Percentiles rank a stretch among this genome's conserved stretches.
Conservation (phyloP, 495 filamentous ascomycete species). For the Letharia lupina region DNA sequence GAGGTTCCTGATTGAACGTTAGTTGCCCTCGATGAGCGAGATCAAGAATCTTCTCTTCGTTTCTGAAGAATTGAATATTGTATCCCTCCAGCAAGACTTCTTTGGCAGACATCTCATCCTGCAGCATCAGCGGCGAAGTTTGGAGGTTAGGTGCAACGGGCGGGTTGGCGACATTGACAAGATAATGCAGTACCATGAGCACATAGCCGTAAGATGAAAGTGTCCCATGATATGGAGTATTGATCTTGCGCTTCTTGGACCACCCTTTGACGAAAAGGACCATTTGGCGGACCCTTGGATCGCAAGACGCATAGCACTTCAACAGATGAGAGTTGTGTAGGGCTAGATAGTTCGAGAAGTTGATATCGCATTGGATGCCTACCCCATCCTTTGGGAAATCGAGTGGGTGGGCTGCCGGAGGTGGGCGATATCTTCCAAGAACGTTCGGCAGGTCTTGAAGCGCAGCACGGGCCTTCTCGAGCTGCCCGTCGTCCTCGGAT, state of each 20-base stretch:
- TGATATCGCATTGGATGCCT: constrained; percentile 76
- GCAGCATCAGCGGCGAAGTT: constrained; percentile 23
- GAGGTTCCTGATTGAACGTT: constrained; percentile 49
- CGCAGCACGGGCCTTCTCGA: constrained; percentile 6
- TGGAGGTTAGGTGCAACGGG: constrained; percentile 78
- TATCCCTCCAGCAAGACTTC: constrained; percentile 41
- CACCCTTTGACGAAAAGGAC: constrained; percentile 76
- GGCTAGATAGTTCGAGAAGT: constrained; percentile 69
- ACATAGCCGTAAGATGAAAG: constrained; percentile 82
- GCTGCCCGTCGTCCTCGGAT: background rate
- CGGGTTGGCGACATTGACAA: constrained; percentile 66
- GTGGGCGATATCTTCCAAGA: constrained; percentile 21
- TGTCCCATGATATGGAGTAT: constrained; percentile 71
- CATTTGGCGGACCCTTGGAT: constrained; percentile 62
- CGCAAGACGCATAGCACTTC: constrained; percentile 66
- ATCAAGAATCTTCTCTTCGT: constrained; percentile 51
- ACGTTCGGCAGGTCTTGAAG: constrained; percentile 24
- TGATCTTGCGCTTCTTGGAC: constrained; percentile 74
- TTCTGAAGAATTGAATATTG: constrained; percentile 58
- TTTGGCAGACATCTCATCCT: constrained; percentile 20
- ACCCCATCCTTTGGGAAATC: constrained; percentile 62
- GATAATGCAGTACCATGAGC: constrained; percentile 88
- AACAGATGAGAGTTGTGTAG: constrained; percentile 72
- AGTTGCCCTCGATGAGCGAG: constrained; percentile 43
- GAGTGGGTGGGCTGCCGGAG: constrained; percentile 33